Evolutionary conservation across 345 rosid species (phyloP).

Genomic region (Limnanthes douglasii): DNA sequence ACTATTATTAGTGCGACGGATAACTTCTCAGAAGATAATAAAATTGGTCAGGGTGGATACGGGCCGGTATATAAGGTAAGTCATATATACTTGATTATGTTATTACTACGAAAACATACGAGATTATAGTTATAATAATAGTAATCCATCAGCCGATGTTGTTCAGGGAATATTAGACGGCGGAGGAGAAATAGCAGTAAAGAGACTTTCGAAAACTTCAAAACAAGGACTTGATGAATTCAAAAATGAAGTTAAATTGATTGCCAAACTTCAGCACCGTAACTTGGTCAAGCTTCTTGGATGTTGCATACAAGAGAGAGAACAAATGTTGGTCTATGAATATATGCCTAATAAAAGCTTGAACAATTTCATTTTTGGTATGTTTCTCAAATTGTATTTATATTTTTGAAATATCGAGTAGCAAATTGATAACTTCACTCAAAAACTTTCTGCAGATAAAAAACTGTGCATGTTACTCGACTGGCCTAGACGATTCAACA

Average conservation of each 20-base stretch:
- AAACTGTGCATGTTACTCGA: slow-evolving; percentile 6
- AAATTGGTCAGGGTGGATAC: slow-evolving; percentile 22
- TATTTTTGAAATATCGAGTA: background rate
- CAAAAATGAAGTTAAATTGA: slow-evolving; percentile 21
- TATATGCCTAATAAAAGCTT: too few relatives aligned
- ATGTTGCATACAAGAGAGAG: slow-evolving; percentile 15
- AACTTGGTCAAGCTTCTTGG: too few relatives aligned
- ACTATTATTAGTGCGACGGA: background rate
- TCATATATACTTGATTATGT: slow-evolving; percentile 3
- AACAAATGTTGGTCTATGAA: slow-evolving; percentile 21
- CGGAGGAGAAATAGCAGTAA: slow-evolving; percentile 23
- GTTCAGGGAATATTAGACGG: slow-evolving; percentile 16
- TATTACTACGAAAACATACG: background rate
- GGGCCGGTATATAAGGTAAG: too few relatives aligned
- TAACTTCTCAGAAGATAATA: slow-evolving; percentile 15
- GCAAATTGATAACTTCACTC: background rate
- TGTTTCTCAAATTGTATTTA: background rate
- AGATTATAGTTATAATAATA: background rate
- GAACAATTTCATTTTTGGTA: slow-evolving; percentile 19
- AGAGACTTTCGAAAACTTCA: slow-evolving; percentile 18
- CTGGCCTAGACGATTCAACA: slow-evolving; percentile 15
- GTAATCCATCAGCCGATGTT: background rate
- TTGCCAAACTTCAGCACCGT: too few relatives aligned
- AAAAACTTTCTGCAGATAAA: background rate
- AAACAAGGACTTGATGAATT: too few relatives aligned